phyloP scores from a whole-genome alignment of 1,284 basidiomycete species.

The Cystobasidium sp. region DNA sequence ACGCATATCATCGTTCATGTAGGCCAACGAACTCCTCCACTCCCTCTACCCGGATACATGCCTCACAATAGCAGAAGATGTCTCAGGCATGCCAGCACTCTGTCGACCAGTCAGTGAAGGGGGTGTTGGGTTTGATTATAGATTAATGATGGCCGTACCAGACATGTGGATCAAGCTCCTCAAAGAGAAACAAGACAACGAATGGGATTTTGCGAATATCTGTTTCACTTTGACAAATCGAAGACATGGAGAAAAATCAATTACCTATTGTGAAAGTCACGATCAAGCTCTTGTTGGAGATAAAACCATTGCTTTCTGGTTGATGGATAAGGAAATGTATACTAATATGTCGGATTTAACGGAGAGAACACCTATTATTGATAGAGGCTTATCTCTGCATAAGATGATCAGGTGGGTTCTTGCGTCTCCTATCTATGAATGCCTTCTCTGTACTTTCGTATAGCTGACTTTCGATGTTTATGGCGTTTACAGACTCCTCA shows the following conservation, averaged over 20 bases:
- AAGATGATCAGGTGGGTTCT: constrained; percentile 90
- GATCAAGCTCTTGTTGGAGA: constrained; percentile 98
- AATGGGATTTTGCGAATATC: constrained; percentile 88
- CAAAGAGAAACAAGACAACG: constrained; percentile 85
- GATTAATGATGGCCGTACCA: constrained; percentile 95
- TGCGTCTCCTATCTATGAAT: not conserved
- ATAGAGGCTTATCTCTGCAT: constrained; percentile 88
- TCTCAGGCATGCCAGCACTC: constrained; percentile 96
- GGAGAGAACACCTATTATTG: constrained; percentile 81
- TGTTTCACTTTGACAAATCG: constrained; percentile 89
- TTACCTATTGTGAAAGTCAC: constrained; percentile 95
- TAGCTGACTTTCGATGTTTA: not conserved
- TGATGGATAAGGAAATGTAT: constrained; percentile 99
- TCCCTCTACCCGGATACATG: constrained; percentile 70
- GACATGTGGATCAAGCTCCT: constrained; percentile 99
- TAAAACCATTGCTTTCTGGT: constrained; percentile 97
- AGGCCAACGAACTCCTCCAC: constrained; percentile 92
- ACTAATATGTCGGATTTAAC: constrained; percentile 93
- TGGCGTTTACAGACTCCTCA: constrained; percentile 68
- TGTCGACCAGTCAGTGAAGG: constrained; percentile 78
- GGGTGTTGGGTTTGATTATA: constrained; percentile 96
- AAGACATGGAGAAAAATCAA: constrained; percentile 83
- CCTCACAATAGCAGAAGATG: constrained; percentile 96
- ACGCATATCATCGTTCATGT: no score
- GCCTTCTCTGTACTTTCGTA: no score